A percentile compares a stretch with the other conserved stretches of the same genome.
Conservation (phyloP, 164 flowering plant species). For the Pachysandra terminalis region DNA sequence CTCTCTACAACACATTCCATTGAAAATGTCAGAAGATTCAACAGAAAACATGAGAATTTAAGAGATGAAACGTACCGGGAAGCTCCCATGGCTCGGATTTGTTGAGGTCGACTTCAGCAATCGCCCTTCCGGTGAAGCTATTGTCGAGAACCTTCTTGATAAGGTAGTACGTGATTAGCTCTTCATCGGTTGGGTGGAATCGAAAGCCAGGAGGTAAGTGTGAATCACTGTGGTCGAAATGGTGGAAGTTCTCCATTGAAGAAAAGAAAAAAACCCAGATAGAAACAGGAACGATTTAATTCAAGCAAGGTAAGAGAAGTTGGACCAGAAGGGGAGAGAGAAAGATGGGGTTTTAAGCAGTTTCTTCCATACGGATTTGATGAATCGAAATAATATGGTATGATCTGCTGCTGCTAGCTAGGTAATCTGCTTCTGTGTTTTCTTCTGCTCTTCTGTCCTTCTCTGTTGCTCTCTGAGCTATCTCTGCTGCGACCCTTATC, state of each 20-base stretch:
- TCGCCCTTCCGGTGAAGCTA: slow-evolving; percentile 67
- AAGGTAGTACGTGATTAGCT: slow-evolving; percentile 83
- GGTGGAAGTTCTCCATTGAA: slow-evolving; percentile 30
- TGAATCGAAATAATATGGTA: slow-evolving; percentile 33
- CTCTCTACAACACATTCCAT: slow-evolving; percentile 79
- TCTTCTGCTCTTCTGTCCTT: slow-evolving; percentile 23
- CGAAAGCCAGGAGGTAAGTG: slow-evolving; percentile 88
- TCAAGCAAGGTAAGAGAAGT: too few relatives aligned
- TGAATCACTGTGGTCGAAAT: slow-evolving; percentile 30
- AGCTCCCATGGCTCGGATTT: slow-evolving; percentile 98
- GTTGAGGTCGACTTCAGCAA: slow-evolving; percentile 95
- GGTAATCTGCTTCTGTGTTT: slow-evolving; percentile 21
- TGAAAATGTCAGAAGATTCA: too few relatives aligned
- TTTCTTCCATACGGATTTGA: slow-evolving; percentile 43
- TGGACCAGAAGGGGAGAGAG: too few relatives aligned
- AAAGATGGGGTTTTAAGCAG: not conserved
- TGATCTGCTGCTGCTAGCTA: slow-evolving; percentile 18
- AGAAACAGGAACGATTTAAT: not conserved
- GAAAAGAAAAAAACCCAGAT: not conserved
- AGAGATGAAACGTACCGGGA: slow-evolving; percentile 72
- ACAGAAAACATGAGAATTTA: too few relatives aligned
- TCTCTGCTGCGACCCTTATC: slow-evolving; percentile 16
- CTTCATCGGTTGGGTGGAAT: slow-evolving; percentile 96
- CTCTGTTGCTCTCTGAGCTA: slow-evolving; percentile 1
- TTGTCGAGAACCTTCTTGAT: slow-evolving; percentile 79